Conservation (phyloP, 306 rosid genomes). For the Fragaria iinumae region DNA sequence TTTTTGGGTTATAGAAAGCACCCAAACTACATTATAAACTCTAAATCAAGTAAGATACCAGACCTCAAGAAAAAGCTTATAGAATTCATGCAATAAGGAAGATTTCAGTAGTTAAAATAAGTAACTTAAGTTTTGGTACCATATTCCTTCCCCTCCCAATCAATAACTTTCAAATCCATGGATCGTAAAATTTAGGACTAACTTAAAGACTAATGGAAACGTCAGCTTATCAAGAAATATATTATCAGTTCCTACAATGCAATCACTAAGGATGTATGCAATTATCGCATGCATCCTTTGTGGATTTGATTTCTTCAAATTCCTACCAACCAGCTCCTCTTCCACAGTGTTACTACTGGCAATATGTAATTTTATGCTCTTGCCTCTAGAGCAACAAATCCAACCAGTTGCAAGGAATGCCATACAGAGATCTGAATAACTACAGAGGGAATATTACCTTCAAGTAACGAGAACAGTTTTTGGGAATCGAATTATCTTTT, state of each 20-base stretch:
- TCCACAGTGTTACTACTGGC: neutral
- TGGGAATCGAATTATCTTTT: conserved; percentile 60
- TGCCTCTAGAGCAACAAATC: conserved; percentile 3
- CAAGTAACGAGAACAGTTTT: conserved; percentile 67
- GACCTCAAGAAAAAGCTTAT: neutral
- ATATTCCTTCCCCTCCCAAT: neutral
- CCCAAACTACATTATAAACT: neutral
- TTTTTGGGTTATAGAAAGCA: neutral
- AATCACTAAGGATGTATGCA: neutral
- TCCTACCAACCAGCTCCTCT: neutral
- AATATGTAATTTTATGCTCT: neutral
- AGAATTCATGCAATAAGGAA: neutral
- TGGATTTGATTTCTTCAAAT: neutral
- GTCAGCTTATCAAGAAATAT: neutral
- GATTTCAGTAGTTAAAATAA: neutral
- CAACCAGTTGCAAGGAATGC: conserved; percentile 17
- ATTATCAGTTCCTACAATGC: neutral
- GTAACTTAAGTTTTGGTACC: neutral
- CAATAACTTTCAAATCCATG: neutral
- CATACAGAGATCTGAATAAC: conserved; percentile 17
- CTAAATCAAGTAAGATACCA: neutral
- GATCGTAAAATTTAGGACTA: neutral
- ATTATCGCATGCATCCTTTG: neutral
- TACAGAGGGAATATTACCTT: conserved; percentile 50
- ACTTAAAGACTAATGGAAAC: neutral